Conservation (phyloP, 2,329 filamentous ascomycete genomes). For the Westerdykella ornata region DNA sequence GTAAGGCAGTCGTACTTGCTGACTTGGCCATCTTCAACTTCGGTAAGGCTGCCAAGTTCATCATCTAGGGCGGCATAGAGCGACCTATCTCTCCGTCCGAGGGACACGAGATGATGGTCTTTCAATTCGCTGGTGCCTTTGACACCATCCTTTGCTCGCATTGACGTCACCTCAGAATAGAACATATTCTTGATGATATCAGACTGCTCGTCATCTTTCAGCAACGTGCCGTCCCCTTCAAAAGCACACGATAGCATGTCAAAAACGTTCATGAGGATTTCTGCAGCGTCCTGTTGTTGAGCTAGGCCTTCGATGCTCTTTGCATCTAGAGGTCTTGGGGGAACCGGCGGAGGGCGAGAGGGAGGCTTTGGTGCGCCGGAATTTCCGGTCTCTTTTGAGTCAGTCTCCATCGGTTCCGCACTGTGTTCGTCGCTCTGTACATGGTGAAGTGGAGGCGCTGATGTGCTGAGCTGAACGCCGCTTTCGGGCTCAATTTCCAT, state of each 20-base stretch:
- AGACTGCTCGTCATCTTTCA: conserved; percentile 66
- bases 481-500: no score
- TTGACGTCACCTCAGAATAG: conserved; percentile 43
- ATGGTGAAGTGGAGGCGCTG: background rate
- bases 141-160: conserved; percentile 17
- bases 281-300: conserved; percentile 84
- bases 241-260: conserved; percentile 89
- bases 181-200: conserved; percentile 62
- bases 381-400: no score
- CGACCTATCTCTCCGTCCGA: conserved; percentile 53
- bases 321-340: conserved; percentile 44
- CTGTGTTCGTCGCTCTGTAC: conserved; percentile 15
- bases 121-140: conserved; percentile 52
- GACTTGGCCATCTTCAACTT: conserved; percentile 44
- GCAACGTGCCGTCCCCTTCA: conserved; percentile 54
- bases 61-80: conserved; percentile 81
- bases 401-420: conserved; percentile 15
- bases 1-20: conserved; percentile 39
- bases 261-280: conserved; percentile 89
- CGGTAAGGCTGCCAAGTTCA: conserved; percentile 68
- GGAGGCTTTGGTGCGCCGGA: conserved; percentile 29
- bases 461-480: no score
- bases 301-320: conserved; percentile 54
- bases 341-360: conserved; percentile 52
- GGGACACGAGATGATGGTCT: conserved; percentile 57